A percentile compares a stretch with the other conserved stretches of the same genome.
phyloP scores from a whole-genome alignment of 2,329 filamentous ascomycete species.

The Waltergamsia citrina region DNA sequence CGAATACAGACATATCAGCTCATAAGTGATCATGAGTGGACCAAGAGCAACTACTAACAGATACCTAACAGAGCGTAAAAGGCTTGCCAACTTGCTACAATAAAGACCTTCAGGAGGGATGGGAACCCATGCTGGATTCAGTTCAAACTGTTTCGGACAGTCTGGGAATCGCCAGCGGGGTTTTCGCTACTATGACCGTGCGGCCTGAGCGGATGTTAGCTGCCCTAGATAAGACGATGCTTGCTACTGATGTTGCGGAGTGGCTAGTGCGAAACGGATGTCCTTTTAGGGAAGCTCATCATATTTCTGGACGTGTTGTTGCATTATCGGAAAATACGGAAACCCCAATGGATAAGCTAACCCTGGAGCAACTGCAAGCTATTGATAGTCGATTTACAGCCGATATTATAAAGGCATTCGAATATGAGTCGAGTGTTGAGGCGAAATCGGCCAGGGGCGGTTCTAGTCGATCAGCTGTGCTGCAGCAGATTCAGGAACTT shows the following conservation, averaged over 20 bases:
- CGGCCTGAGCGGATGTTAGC: constrained; percentile 69
- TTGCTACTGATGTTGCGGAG: constrained; percentile 62
- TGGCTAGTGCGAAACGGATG: constrained; percentile 57
- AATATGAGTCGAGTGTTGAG: constrained; percentile 80
- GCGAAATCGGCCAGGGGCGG: constrained; percentile 68
- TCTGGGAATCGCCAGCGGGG: constrained; percentile 72
- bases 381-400: constrained; percentile 62
- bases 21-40: no score
- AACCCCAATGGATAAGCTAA: constrained; percentile 61
- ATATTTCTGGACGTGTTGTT: constrained; percentile 57
- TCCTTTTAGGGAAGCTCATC: constrained; percentile 72
- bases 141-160: constrained; percentile 69
- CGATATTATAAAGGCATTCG: constrained; percentile 62
- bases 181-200: constrained; percentile 63
- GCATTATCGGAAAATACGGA: constrained; percentile 55
- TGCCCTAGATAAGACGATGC: constrained; percentile 73
- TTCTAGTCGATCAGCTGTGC: constrained; percentile 60
- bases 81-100: constrained; percentile 78
- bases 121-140: constrained; percentile 72
- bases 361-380: constrained; percentile 53
- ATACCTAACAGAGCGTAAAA: no score
- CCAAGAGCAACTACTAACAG: no score
- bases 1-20: no score
- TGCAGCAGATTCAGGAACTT: constrained; percentile 51
- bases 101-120: constrained; percentile 84